Evolutionary conservation across 306 rosid genomes (phyloP).

Genomic region (Prunus mongolica): DNA sequence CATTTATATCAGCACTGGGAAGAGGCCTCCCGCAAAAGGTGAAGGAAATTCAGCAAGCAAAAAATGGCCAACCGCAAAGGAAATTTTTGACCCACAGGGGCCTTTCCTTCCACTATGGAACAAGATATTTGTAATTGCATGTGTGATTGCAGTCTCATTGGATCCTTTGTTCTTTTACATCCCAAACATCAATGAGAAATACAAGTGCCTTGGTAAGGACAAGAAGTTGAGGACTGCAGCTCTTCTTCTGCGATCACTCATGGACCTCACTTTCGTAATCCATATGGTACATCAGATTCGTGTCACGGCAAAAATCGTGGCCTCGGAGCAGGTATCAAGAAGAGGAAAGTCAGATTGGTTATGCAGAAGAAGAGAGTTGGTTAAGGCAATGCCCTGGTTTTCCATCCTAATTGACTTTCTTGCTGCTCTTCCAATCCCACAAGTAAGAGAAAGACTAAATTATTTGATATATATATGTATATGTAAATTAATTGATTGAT

Average conservation of each 20-base stretch:
- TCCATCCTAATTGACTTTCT: slow-evolving; percentile 28
- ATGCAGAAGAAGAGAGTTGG: neutral
- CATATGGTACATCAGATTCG: slow-evolving; percentile 7
- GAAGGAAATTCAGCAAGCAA: neutral
- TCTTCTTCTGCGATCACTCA: slow-evolving; percentile 16
- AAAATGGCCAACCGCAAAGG: neutral
- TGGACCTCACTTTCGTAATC: slow-evolving; percentile 20
- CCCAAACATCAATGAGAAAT: slow-evolving; percentile 12
- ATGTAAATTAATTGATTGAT: neutral
- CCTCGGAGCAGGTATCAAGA: neutral
- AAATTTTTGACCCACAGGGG: neutral
- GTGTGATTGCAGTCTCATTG: neutral
- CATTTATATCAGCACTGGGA: neutral
- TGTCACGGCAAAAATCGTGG: neutral
- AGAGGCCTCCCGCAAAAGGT: neutral
- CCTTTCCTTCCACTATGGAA: neutral
- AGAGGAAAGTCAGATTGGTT: neutral
- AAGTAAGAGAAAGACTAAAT: neutral
- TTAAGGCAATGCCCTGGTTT: slow-evolving; percentile 1
- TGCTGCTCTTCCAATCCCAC: slow-evolving; percentile 32
- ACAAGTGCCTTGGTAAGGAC: slow-evolving; percentile 30
- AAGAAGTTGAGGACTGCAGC: slow-evolving; percentile 18
- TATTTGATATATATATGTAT: too few relatives aligned
- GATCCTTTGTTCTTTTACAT: slow-evolving; percentile 31
- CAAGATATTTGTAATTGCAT: neutral